These are phyloP conservation scores for Thielaviopsis euricoi DNA, from an alignment of 2,329 filamentous ascomycete species.

Conservation along the genomic window DNA sequence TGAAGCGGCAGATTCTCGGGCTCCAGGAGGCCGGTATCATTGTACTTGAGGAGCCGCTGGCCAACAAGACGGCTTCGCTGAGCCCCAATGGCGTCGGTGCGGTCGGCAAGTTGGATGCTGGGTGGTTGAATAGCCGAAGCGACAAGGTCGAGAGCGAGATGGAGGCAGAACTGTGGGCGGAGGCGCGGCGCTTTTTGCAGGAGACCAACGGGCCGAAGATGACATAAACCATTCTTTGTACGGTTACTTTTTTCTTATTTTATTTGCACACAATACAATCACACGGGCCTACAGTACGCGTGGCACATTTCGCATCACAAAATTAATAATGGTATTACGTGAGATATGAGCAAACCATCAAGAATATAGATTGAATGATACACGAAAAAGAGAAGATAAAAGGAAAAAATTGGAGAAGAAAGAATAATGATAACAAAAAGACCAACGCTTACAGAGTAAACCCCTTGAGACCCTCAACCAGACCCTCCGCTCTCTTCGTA, in stretches of 20 bases:
- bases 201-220: conserved; percentile 14
- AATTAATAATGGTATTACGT: neutral
- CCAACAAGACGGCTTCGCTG: conserved; percentile 22
- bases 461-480: conserved; percentile 64
- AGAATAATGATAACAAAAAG: neutral
- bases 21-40: conserved; percentile 71
- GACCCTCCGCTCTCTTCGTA: conserved; percentile 57
- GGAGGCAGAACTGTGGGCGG: conserved; percentile 61
- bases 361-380: neutral
- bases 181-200: conserved; percentile 23
- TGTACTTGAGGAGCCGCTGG: conserved; percentile 21
- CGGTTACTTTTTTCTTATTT: neutral
- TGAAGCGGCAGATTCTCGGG: conserved; percentile 54
- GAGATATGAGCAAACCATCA: neutral
- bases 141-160: conserved; percentile 69
- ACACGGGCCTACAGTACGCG: neutral
- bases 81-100: conserved; percentile 38
- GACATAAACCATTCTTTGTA: neutral
- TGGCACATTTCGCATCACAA: neutral
- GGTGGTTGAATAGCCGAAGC: conserved; percentile 76
- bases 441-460: conserved; percentile 37
- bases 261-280: neutral
- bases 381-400: neutral
- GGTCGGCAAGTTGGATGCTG: conserved; percentile 57
- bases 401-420: neutral